phyloP scores from a whole-genome alignment of 2,329 filamentous ascomycete species.

The Fusarium vanettenii region DNA sequence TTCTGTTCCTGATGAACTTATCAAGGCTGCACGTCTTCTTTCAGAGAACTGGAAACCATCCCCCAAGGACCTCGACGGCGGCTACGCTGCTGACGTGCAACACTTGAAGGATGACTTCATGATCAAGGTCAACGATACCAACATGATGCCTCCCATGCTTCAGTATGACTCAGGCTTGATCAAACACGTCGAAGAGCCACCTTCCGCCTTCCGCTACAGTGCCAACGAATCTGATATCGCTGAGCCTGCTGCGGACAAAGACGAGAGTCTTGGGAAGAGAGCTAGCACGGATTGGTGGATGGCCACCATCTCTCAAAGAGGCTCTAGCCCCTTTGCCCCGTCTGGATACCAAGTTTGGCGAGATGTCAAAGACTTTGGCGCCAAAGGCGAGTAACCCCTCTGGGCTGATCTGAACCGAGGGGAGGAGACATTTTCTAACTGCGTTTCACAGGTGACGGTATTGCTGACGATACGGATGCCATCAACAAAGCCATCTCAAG shows the following conservation, averaged over 20 bases:
- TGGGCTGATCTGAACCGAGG: not conserved
- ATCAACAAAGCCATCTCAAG: constrained; percentile 59
- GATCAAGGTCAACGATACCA: not conserved
- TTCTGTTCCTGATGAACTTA: not conserved
- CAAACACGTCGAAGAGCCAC: not conserved
- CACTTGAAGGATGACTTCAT: not conserved
- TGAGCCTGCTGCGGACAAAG: not conserved
- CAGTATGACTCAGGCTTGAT: not conserved
- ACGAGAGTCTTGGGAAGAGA: not conserved
- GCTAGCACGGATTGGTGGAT: constrained; percentile 8
- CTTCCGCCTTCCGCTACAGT: not conserved
- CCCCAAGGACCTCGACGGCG: not conserved
- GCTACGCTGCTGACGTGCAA: not conserved
- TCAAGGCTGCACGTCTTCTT: not conserved
- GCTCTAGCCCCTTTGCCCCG: constrained; percentile 3
- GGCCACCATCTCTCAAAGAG: not conserved
- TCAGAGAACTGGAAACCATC: not conserved
- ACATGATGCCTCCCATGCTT: not conserved
- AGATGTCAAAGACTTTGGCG: constrained; percentile 56
- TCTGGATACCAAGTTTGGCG: constrained; percentile 34
- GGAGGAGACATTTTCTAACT: not conserved
- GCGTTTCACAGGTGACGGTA: constrained; percentile 31
- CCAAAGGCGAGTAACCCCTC: constrained; percentile 23
- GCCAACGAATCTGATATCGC: not conserved
- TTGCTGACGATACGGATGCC: constrained; percentile 65